These are phyloP conservation scores for Pseudonectria foliicola DNA, from an alignment of 2,329 filamentous ascomycete species.

Conservation along the genomic window DNA sequence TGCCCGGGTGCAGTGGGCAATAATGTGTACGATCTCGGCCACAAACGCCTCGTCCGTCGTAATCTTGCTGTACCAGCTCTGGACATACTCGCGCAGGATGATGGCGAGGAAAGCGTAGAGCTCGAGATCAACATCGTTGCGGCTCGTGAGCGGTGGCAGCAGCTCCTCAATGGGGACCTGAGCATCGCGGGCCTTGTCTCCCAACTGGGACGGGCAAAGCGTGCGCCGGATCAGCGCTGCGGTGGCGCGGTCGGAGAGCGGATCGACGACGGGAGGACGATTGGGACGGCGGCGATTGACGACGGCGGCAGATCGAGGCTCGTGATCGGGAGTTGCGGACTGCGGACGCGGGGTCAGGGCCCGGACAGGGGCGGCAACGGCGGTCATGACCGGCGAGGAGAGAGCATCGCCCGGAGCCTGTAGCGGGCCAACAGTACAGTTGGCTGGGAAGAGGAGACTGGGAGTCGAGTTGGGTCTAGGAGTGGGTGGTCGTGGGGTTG, in stretches of 20 bases:
- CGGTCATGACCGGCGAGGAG: conserved; percentile 23
- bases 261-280: conserved; percentile 35
- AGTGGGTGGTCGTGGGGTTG: too few relatives aligned
- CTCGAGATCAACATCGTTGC: conserved; percentile 87
- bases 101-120: conserved; percentile 89
- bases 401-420: conserved; percentile 23
- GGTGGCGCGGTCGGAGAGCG: conserved; percentile 72
- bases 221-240: conserved; percentile 72
- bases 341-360: conserved; percentile 17
- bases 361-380: conserved; percentile 13
- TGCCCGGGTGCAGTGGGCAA: conserved; percentile 84
- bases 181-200: conserved; percentile 45
- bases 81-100: conserved; percentile 81
- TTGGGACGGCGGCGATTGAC: conserved; percentile 22
- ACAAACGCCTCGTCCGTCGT: conserved; percentile 85
- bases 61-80: conserved; percentile 89
- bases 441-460: conserved; percentile 4
- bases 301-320: conserved; percentile 19
- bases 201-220: conserved; percentile 66
- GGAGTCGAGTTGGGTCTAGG: too few relatives aligned
- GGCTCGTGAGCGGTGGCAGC: conserved; percentile 85
- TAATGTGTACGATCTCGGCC: conserved; percentile 79
- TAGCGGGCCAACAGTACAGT: too few relatives aligned
- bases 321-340: conserved; percentile 15
- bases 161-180: conserved; percentile 65